A percentile compares a stretch with the other conserved stretches of the same genome.
Conservation (phyloP, 257 asterid species). For the Lavandula angustifolia region DNA sequence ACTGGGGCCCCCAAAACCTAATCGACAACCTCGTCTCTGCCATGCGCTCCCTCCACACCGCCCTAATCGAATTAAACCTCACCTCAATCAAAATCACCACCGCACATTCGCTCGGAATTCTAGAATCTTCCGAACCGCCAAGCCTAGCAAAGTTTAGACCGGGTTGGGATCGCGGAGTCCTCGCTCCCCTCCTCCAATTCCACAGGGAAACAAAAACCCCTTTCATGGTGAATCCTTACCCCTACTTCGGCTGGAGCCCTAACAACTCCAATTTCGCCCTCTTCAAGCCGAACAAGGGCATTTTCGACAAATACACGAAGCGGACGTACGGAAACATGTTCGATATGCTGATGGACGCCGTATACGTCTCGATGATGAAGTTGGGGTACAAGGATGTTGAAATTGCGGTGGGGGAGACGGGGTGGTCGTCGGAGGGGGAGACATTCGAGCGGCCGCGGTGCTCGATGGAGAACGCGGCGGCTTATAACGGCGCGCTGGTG, state of each 20-base stretch:
- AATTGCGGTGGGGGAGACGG: constrained; percentile 77
- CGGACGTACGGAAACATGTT: constrained; percentile 71
- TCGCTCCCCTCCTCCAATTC: constrained; percentile 68
- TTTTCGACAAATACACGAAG: constrained; percentile 38
- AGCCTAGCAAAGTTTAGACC: constrained; percentile 67
- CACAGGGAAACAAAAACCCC: constrained; percentile 64
- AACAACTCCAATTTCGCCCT: constrained; percentile 45
- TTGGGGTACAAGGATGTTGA: constrained; percentile 76
- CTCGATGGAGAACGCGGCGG: constrained; percentile 63
- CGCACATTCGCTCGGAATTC: constrained; percentile 80
- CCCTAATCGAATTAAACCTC: constrained; percentile 47
- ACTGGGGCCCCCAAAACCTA: constrained; percentile 83
- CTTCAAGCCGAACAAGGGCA: constrained; percentile 42
- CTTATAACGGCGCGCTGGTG: constrained; percentile 70
- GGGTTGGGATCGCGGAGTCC: constrained; percentile 71
- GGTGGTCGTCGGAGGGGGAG: constrained; percentile 83
- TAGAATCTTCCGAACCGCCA: constrained; percentile 65
- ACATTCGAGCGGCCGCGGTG: constrained; percentile 63
- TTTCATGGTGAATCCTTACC: constrained; percentile 92
- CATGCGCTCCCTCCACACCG: constrained; percentile 57
- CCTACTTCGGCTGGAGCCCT: constrained; percentile 71
- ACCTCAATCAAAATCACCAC: constrained; percentile 57
- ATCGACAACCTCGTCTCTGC: constrained; percentile 73
- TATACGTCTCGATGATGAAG: constrained; percentile 60
- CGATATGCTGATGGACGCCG: constrained; percentile 75